These are phyloP conservation scores for Dictyostelium firmibasis DNA, from an alignment of 78 protist species.

Conservation along the genomic window DNA sequence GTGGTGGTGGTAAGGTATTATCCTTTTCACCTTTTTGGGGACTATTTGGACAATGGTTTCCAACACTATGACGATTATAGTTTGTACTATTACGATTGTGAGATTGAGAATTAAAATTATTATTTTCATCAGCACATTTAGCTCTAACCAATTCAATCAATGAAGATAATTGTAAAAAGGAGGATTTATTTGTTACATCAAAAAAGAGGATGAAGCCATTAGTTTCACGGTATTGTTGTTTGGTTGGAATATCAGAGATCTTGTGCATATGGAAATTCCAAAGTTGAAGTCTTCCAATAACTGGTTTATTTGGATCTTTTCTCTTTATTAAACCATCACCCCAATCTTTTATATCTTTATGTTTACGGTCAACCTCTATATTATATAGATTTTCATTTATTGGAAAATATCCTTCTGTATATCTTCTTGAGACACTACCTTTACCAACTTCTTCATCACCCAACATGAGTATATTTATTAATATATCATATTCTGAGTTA, in stretches of 20 bases:
- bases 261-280: not conserved
- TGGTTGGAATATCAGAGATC: not conserved
- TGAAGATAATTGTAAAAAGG: not conserved
- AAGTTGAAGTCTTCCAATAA: not conserved
- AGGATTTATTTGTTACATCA: not conserved
- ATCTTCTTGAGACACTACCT: not conserved
- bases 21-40: not conserved
- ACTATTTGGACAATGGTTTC: not conserved
- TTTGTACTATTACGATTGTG: not conserved
- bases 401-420: constrained; percentile 2
- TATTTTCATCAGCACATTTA: not conserved
- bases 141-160: not conserved
- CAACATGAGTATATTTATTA: not conserved
- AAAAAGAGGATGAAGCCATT: not conserved
- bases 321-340: not conserved
- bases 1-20: not conserved
- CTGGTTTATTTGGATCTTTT: not conserved
- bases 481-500: not conserved
- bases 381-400: not conserved
- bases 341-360: not conserved
- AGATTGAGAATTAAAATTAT: not conserved
- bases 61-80: not conserved
- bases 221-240: not conserved
- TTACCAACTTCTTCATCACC: constrained; percentile 10
- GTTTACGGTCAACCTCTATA: not conserved